phyloP scores from a whole-genome alignment of 192 early-diverging fungal genomes.

The Backusella psychrophila region DNA sequence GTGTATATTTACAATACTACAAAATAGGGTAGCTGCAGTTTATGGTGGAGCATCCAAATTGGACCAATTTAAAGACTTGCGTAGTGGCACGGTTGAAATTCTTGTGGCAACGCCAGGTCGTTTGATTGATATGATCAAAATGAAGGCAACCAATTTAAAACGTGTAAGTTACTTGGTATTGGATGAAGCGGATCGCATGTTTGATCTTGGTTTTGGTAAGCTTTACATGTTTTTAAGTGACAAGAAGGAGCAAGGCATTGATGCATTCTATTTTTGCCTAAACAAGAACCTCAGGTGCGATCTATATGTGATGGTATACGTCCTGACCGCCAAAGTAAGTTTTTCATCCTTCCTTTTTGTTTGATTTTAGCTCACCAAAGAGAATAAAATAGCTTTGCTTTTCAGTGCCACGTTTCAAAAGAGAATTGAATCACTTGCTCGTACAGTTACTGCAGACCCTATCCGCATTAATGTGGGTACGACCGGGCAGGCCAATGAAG shows the following conservation, averaged over 20 bases:
- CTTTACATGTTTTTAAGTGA: slow-evolving; percentile 3
- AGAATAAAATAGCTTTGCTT: slow-evolving; percentile 46
- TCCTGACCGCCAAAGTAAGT: slow-evolving; percentile 76
- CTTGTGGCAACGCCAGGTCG: slow-evolving; percentile 83
- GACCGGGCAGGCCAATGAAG: slow-evolving; percentile 69
- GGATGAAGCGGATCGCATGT: slow-evolving; percentile 97
- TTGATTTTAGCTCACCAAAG: neutral
- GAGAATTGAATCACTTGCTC: slow-evolving; percentile 65
- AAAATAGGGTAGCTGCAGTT: slow-evolving; percentile 55
- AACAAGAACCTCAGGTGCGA: slow-evolving; percentile 68
- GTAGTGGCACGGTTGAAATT: slow-evolving; percentile 65
- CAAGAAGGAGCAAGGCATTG: neutral
- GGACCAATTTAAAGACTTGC: slow-evolving; percentile 82
- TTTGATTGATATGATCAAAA: slow-evolving; percentile 85
- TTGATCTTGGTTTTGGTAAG: slow-evolving; percentile 92
- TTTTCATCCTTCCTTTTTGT: neutral
- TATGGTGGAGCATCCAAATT: slow-evolving; percentile 82
- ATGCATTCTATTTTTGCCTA: neutral
- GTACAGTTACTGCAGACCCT: slow-evolving; percentile 69
- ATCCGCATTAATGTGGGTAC: slow-evolving; percentile 73
- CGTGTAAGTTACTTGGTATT: slow-evolving; percentile 86
- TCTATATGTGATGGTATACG: slow-evolving; percentile 79
- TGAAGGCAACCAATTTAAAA: slow-evolving; percentile 80
- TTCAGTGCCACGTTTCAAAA: slow-evolving; percentile 82
- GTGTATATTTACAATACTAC: neutral